Evolutionary conservation across 2,329 filamentous ascomycete species (phyloP).

Genomic region (Fusarium coicis): DNA sequence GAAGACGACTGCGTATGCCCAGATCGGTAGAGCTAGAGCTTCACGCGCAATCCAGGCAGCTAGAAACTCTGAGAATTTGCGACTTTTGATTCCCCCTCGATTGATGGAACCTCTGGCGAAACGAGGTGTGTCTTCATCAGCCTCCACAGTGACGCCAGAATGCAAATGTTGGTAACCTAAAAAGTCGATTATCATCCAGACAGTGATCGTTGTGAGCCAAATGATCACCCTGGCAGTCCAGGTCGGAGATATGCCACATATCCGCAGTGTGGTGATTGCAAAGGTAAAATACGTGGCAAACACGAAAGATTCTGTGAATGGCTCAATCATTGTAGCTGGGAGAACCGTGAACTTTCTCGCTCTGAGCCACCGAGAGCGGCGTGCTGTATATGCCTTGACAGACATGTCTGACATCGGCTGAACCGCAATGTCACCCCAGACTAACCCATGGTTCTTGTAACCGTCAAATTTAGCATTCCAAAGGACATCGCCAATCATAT

Average conservation of each 20-base stretch:
- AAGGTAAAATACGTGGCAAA: conserved; percentile 85
- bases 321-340: conserved; percentile 89
- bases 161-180: conserved; percentile 79
- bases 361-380: conserved; percentile 88
- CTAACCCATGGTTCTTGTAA: conserved; percentile 82
- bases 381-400: conserved; percentile 78
- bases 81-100: conserved; percentile 54
- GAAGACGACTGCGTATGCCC: conserved; percentile 89
- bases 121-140: conserved; percentile 76
- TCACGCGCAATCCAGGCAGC: conserved; percentile 88
- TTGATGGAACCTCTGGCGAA: conserved; percentile 69
- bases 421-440: conserved; percentile 86
- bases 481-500: conserved; percentile 90
- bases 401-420: conserved; percentile 90
- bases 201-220: conserved; percentile 72
- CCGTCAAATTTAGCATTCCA: conserved; percentile 77
- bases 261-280: conserved; percentile 73
- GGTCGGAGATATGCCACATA: conserved; percentile 66
- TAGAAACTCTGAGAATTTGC: conserved; percentile 77
- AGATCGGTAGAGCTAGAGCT: conserved; percentile 84
- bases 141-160: conserved; percentile 74
- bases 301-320: conserved; percentile 87
- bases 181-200: conserved; percentile 83
- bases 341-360: conserved; percentile 95
- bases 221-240: conserved; percentile 73